phyloP scores from a whole-genome alignment of 2,329 filamentous ascomycete genomes.

The Pleurostoma richardsiae region DNA sequence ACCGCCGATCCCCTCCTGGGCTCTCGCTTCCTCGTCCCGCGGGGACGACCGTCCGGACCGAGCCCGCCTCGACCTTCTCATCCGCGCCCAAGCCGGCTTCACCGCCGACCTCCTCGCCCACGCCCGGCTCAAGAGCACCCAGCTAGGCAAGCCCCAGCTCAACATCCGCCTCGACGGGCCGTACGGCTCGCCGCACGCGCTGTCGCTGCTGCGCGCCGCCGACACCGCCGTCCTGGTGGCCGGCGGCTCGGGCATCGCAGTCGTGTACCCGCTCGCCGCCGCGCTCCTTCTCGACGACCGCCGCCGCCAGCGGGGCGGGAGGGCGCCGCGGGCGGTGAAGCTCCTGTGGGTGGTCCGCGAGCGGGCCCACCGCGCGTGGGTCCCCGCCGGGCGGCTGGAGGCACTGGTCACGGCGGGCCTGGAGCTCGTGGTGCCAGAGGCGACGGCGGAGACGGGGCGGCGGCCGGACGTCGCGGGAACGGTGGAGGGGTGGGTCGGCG shows the following conservation, averaged over 20 bases:
- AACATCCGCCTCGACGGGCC: slow-evolving; percentile 56
- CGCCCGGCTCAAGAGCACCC: slow-evolving; percentile 30
- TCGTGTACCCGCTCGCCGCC: slow-evolving; percentile 56
- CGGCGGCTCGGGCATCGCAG: slow-evolving; percentile 61
- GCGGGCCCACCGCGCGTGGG: slow-evolving; percentile 46
- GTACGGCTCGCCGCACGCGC: slow-evolving; percentile 54
- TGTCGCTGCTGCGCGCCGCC: slow-evolving; percentile 43
- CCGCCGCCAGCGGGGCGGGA: neutral
- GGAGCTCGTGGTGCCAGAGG: slow-evolving; percentile 46
- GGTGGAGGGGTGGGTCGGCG: slow-evolving; percentile 29
- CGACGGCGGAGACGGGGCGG: slow-evolving; percentile 46
- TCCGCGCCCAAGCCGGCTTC: slow-evolving; percentile 57
- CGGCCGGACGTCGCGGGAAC: slow-evolving; percentile 45
- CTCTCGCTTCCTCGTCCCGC: too few relatives aligned
- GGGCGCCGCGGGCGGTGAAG: slow-evolving; percentile 30
- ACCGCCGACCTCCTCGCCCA: slow-evolving; percentile 48
- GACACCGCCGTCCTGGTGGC: slow-evolving; percentile 51
- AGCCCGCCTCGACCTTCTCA: slow-evolving; percentile 51
- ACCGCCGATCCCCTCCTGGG: slow-evolving; percentile 19
- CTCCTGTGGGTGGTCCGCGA: slow-evolving; percentile 58
- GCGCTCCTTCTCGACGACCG: slow-evolving; percentile 26
- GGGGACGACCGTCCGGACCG: neutral
- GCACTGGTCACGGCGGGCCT: slow-evolving; percentile 44
- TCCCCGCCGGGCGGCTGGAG: slow-evolving; percentile 40
- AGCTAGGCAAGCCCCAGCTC: slow-evolving; percentile 18